phyloP scores from a whole-genome alignment of 345 rosid genomes.

The Salix arbutifolia region DNA sequence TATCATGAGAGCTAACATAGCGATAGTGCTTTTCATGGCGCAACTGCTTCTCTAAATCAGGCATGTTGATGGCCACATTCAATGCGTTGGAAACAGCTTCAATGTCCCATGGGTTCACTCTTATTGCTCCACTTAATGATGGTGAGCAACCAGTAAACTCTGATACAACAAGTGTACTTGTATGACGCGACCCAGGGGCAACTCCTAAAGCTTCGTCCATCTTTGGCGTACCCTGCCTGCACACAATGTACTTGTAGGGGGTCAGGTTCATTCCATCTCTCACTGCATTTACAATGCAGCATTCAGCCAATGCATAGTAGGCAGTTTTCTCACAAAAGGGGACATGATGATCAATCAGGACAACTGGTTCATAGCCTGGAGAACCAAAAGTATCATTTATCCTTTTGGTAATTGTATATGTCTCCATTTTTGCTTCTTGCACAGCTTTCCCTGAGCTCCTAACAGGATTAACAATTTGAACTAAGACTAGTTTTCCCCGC shows the following conservation, averaged over 20 bases:
- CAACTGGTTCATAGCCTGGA: constrained; percentile 39
- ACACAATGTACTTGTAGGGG: constrained; percentile 39
- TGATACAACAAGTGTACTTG: constrained; percentile 42
- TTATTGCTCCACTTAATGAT: constrained; percentile 44
- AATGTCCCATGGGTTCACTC: constrained; percentile 48
- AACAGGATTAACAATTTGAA: constrained; percentile 45
- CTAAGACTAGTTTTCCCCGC: constrained; percentile 34
- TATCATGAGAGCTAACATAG: constrained; percentile 37
- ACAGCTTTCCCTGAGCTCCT: constrained; percentile 43
- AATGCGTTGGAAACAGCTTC: constrained; percentile 43
- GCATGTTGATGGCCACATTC: constrained; percentile 23
- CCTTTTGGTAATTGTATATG: constrained; percentile 20
- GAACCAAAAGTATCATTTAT: constrained; percentile 28
- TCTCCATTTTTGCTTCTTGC: constrained; percentile 32
- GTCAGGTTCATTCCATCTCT: constrained; percentile 48
- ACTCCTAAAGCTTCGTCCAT: constrained; percentile 33
- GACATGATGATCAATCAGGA: constrained; percentile 34
- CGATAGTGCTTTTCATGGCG: constrained; percentile 45
- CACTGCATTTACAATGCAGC: constrained; percentile 44
- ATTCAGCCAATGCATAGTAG: constrained; percentile 42
- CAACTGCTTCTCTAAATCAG: constrained; percentile 33
- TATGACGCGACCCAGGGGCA: constrained; percentile 16
- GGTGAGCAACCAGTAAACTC: constrained; percentile 49
- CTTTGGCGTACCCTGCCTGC: constrained; percentile 37
- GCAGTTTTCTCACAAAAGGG: constrained; percentile 41